These are phyloP conservation scores for Cystobasidiaceae sp. DNA, from an alignment of 1,284 basidiomycete species.

Conservation along the genomic window DNA sequence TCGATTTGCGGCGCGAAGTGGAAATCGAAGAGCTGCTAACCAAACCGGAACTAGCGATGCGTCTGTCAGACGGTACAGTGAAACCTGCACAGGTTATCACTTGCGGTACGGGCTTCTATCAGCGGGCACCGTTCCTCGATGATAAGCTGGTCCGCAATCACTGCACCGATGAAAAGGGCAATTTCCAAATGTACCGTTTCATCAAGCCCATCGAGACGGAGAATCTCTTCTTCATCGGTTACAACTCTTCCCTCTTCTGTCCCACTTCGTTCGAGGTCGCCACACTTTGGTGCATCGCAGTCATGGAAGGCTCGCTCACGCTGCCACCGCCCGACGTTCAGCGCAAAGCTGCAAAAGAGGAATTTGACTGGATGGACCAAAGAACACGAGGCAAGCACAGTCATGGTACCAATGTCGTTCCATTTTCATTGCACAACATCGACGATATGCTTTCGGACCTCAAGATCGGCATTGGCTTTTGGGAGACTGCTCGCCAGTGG, in stretches of 20 bases:
- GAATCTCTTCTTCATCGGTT: slow-evolving; percentile 41
- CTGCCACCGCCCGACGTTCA: slow-evolving; percentile 35
- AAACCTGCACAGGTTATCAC: slow-evolving; percentile 37
- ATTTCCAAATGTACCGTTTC: slow-evolving; percentile 40
- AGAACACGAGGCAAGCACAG: slow-evolving; percentile 40
- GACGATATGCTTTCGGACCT: slow-evolving; percentile 40
- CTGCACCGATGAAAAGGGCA: slow-evolving; percentile 38
- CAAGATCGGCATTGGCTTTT: slow-evolving; percentile 31
- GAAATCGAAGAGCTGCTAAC: slow-evolving; percentile 1
- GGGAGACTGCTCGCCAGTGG: slow-evolving; percentile 37
- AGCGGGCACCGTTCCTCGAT: slow-evolving; percentile 39
- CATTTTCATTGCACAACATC: slow-evolving; percentile 42
- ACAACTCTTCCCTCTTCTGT: slow-evolving; percentile 41
- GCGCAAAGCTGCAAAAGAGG: slow-evolving; percentile 30
- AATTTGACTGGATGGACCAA: slow-evolving; percentile 40
- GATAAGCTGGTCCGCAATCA: slow-evolving; percentile 33
- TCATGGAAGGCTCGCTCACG: slow-evolving; percentile 35
- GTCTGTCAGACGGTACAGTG: slow-evolving; percentile 32
- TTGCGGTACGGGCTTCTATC: slow-evolving; percentile 41
- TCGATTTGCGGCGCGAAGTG: slow-evolving; percentile 32
- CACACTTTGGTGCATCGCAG: slow-evolving; percentile 41
- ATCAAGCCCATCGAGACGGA: slow-evolving; percentile 37
- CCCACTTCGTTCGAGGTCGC: slow-evolving; percentile 41
- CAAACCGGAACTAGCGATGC: slow-evolving; percentile 1
- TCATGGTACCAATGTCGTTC: slow-evolving; percentile 40